Base-by-base conservation (phyloP, 192 early-diverging fungal species). In the Backusella australiensis region DNA sequence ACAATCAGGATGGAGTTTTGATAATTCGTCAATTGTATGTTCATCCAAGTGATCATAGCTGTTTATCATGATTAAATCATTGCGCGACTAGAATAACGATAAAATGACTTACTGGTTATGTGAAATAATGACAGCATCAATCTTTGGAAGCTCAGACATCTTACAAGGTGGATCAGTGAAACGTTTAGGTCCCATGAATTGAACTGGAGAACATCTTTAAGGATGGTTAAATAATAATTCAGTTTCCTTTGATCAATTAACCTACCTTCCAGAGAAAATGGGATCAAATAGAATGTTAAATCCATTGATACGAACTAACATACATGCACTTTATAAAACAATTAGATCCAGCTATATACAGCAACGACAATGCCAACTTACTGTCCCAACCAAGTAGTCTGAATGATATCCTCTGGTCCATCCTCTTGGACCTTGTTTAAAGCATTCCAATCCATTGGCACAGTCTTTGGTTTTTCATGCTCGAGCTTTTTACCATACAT, bases 1-100 rank as follows among this genome's bases (percentile, higher is more conserved):
- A 34, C 81, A 84, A 23, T 85, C 80, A 19, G 85, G 82, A 67
- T 87, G 85, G 39, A 81, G 72, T 26, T 79, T 78, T 1, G 81
- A 83, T 9, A 96, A 78, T 9, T 79, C 75, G 35, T 85, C 78
- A 52, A 94, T 86, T 17, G 92, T 93, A 39, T 83, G 73, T 74
- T 89, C 73, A 80, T 96, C 95, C 75, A 95, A 75, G 69, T 96
- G 94, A 78, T 96, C 96, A 79, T 96, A 97, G 76, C 76, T 77
- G 26, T 21, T 32, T 9, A 29, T 44, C 2, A 53, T 23, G 68
- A 68, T 52, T n/a, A 69, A 42, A 21, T 34, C 6, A 21, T 39
- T 39, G 21, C 4, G 26, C 59, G 29, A 8, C n/a, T 69, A 9
- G n/a, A 9, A 21, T n/a, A 7, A 23, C 6, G 17, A 34, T 21